Percentiles rank a stretch among this genome's conserved stretches.
phyloP scores from a whole-genome alignment of 768 basidiomycete genomes.

The Boletus rubroflammeus region DNA sequence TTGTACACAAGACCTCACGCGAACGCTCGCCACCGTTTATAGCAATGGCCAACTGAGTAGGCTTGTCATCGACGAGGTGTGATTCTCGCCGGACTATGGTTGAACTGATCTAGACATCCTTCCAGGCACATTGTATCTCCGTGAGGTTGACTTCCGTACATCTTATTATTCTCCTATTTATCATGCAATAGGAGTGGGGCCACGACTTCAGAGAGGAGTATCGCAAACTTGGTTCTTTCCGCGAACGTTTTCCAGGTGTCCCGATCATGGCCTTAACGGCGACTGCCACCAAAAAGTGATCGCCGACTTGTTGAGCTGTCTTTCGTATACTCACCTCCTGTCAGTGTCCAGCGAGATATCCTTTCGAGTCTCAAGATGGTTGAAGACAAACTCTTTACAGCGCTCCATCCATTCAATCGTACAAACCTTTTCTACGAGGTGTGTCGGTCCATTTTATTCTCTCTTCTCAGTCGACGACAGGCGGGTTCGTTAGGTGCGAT shows the following conservation, averaged over 20 bases:
- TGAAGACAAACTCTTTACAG: conserved; percentile 51
- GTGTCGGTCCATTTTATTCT: neutral
- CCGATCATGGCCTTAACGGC: conserved; percentile 90
- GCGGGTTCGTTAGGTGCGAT: conserved; percentile 49
- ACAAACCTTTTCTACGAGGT: conserved; percentile 82
- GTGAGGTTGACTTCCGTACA: conserved; percentile 35
- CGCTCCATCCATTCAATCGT: conserved; percentile 79
- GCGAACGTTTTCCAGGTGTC: conserved; percentile 59
- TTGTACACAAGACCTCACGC: conserved; percentile 49
- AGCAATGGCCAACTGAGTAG: conserved; percentile 59
- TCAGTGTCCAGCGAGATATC: conserved; percentile 74
- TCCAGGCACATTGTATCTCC: conserved; percentile 79
- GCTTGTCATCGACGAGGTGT: conserved; percentile 78
- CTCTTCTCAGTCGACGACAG: neutral
- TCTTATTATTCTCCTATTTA: neutral
- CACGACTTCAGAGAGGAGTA: conserved; percentile 79
- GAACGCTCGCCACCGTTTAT: conserved; percentile 48
- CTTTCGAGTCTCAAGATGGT: conserved; percentile 61
- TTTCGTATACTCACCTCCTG: conserved; percentile 2
- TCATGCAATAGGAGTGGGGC: conserved; percentile 68
- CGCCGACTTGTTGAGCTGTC: neutral
- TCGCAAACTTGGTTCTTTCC: conserved; percentile 65
- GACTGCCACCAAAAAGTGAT: conserved; percentile 67
- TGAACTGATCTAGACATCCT: neutral
- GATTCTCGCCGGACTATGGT: conserved; percentile 9